These are phyloP conservation scores for Chrysosporium queenslandicum DNA, from an alignment of 2,329 filamentous ascomycete species.

Conservation along the genomic window DNA sequence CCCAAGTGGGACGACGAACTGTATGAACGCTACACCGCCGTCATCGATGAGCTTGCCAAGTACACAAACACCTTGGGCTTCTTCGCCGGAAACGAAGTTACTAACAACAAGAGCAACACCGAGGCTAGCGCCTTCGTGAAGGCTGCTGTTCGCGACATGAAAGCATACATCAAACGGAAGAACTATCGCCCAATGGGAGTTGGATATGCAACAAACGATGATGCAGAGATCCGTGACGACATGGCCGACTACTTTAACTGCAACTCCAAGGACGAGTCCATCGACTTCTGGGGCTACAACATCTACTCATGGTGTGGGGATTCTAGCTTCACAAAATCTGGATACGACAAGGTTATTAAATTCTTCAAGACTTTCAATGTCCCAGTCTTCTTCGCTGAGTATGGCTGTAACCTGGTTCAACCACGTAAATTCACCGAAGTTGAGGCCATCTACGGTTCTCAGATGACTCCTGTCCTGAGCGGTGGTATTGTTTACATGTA, in stretches of 20 bases:
- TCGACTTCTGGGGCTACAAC: slow-evolving; percentile 99
- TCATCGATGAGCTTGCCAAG: slow-evolving; percentile 68
- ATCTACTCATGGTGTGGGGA: slow-evolving; percentile 98
- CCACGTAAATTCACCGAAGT: slow-evolving; percentile 81
- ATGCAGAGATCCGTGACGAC: slow-evolving; percentile 66
- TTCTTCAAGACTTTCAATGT: slow-evolving; percentile 87
- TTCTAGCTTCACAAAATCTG: slow-evolving; percentile 64
- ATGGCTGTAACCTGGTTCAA: slow-evolving; percentile 74
- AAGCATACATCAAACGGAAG: slow-evolving; percentile 79
- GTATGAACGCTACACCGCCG: slow-evolving; percentile 69
- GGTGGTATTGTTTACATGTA: slow-evolving; percentile 99
- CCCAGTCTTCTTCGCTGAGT: slow-evolving; percentile 96
- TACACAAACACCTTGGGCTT: slow-evolving; percentile 93
- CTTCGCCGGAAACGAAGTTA: slow-evolving; percentile 97
- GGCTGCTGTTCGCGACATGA: slow-evolving; percentile 91
- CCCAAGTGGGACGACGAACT: slow-evolving; percentile 71
- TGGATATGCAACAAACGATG: slow-evolving; percentile 93
- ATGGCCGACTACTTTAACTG: slow-evolving; percentile 95
- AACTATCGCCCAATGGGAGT: slow-evolving; percentile 72
- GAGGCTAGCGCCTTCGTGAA: slow-evolving; percentile 88
- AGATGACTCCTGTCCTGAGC: slow-evolving; percentile 83
- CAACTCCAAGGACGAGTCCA: slow-evolving; percentile 48
- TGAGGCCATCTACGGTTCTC: slow-evolving; percentile 60
- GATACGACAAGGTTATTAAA: slow-evolving; percentile 69
- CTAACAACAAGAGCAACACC: slow-evolving; percentile 82